Evolutionary conservation across 129 eudicot species (phyloP).

Genomic region (Lonicera japonica): DNA sequence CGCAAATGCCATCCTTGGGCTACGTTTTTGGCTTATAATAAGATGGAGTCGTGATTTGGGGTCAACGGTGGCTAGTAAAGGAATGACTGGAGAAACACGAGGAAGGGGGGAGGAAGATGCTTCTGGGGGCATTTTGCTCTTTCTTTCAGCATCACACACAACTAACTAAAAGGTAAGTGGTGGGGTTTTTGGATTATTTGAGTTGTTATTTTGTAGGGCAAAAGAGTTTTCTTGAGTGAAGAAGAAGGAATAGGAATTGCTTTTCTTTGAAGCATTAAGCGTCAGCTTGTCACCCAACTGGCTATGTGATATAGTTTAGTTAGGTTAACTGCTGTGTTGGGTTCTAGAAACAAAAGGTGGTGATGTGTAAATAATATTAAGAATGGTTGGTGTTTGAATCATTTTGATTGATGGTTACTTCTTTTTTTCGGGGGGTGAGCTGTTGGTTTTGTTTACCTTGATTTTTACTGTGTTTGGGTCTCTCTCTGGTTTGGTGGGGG

Average conservation of each 20-base stretch:
- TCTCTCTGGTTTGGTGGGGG: too few relatives aligned
- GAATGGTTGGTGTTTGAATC: conserved; percentile 8
- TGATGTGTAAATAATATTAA: neutral
- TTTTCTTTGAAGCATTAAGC: conserved; percentile 45
- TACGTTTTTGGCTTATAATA: conserved; percentile 6
- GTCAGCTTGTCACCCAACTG: conserved; percentile 21
- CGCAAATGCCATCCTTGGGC: conserved; percentile 28
- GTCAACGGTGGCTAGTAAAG: conserved; percentile 11
- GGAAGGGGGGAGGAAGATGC: conserved; percentile 15
- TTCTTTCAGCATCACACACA: conserved; percentile 7
- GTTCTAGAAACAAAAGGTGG: conserved; percentile 3
- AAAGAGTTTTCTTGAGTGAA: conserved; percentile 35
- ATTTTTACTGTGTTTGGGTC: neutral
- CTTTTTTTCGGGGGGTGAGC: neutral
- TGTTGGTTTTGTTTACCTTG: too few relatives aligned
- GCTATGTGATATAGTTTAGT: neutral
- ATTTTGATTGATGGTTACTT: neutral
- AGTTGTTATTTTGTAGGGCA: conserved; percentile 21
- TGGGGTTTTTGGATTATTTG: neutral
- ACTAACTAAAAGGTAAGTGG: neutral
- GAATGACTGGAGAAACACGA: conserved; percentile 18
- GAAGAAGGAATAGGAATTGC: conserved; percentile 47
- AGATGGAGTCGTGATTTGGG: conserved; percentile 14
- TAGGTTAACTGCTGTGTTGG: conserved; percentile 2
- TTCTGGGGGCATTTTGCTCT: conserved; percentile 44